A percentile compares a stretch with the other conserved stretches of the same genome.
Conservation (phyloP, 1,284 basidiomycete species). For the Austroboletus niveus region DNA sequence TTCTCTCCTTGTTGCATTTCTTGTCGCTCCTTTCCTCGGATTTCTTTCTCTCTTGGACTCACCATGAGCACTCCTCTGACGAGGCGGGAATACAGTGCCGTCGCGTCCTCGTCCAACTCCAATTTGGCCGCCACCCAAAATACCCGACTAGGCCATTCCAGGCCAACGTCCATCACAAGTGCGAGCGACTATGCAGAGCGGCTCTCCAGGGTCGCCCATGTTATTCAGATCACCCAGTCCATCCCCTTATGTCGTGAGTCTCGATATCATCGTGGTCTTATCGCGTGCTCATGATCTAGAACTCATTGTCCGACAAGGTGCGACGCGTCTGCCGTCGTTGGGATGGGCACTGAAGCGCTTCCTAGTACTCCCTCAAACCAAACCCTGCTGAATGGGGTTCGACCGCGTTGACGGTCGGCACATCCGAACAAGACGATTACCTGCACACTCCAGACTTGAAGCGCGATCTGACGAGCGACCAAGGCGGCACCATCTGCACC, state of each 20-base stretch:
- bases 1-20: no score
- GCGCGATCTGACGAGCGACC: constrained; percentile 34
- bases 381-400: constrained; percentile 34
- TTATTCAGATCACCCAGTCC: constrained; percentile 27
- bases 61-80: no score
- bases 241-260: constrained; percentile 26
- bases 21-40: no score
- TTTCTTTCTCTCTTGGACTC: no score
- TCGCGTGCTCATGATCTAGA: constrained; percentile 17
- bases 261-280: neutral
- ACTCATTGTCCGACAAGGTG: constrained; percentile 29
- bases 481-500: constrained; percentile 41
- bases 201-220: constrained; percentile 14
- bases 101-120: no score
- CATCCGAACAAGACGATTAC: constrained; percentile 31
- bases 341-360: neutral
- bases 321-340: neutral
- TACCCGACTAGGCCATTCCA: constrained; percentile 1
- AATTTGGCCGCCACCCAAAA: no score
- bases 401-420: constrained; percentile 22
- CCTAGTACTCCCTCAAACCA: constrained; percentile 30
- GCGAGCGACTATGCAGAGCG: constrained; percentile 16
- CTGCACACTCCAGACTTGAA: constrained; percentile 34
- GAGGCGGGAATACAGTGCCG: no score
- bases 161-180: constrained; percentile 19